Conservation (phyloP, 768 basidiomycete genomes). For the Chalciporus sphaerocephalus region DNA sequence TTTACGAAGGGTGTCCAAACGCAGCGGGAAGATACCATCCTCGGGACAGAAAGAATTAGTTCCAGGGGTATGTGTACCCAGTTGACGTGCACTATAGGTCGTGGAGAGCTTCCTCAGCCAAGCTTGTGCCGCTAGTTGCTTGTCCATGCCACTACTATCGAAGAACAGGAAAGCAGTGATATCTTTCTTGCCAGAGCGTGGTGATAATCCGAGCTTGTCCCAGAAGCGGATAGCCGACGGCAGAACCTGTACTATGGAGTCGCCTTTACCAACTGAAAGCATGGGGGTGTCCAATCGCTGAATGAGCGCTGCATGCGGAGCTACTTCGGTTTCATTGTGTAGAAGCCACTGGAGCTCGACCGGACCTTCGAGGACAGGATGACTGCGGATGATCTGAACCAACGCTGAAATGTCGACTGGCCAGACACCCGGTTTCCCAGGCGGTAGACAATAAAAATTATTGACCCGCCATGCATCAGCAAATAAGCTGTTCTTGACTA, state of each 20-base stretch:
- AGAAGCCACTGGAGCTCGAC: conserved; percentile 45
- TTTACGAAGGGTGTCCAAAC: conserved; percentile 71
- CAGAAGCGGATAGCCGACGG: conserved; percentile 77
- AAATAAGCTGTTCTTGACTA: conserved; percentile 71
- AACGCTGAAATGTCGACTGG: conserved; percentile 51
- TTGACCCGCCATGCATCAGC: conserved; percentile 58
- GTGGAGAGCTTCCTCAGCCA: conserved; percentile 57
- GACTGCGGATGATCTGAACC: conserved; percentile 32
- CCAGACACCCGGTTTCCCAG: conserved; percentile 44
- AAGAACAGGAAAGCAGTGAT: conserved; percentile 64
- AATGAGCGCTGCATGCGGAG: conserved; percentile 15
- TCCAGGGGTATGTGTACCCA: conserved; percentile 56
- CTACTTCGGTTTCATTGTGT: conserved; percentile 16
- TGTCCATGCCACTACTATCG: conserved; percentile 54
- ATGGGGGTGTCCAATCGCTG: conserved; percentile 48
- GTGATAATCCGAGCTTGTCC: conserved; percentile 77
- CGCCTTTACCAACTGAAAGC: conserved; percentile 63
- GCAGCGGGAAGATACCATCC: conserved; percentile 59
- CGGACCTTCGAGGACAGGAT: conserved; percentile 38
- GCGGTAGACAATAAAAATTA: conserved; percentile 19
- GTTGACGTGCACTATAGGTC: conserved; percentile 58
- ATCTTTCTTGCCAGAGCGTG: conserved; percentile 68
- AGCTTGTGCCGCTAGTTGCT: conserved; percentile 41
- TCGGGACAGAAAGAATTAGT: conserved; percentile 40
- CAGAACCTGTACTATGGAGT: conserved; percentile 62